These are phyloP conservation scores for Kodamaea arcana DNA, from an alignment of 1,139 yeast genomes.

Conservation along the genomic window DNA sequence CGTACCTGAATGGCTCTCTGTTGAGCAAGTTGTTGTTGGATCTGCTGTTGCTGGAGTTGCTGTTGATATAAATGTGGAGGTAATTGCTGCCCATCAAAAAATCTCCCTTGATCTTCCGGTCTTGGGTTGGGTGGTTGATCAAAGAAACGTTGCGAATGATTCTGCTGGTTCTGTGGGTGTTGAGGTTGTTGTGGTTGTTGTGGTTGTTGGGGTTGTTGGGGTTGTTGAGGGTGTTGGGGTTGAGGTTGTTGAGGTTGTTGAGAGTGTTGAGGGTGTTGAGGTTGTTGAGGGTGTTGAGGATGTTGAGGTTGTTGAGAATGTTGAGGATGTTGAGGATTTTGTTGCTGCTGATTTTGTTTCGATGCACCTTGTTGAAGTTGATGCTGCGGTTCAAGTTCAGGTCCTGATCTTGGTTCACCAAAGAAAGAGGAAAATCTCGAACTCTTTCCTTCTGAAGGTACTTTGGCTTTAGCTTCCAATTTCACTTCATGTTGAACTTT, in stretches of 20 bases:
- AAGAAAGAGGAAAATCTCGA: constrained; percentile 50
- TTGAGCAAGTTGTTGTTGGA: constrained; percentile 1
- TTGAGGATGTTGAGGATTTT: constrained; percentile 4
- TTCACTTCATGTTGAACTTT: too few relatives aligned
- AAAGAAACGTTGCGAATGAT: background rate
- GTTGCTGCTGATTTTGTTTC: constrained; percentile 2
- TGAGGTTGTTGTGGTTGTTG: background rate
- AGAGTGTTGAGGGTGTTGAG: constrained; percentile 2
- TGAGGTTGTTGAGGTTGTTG: background rate
- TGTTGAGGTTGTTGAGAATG: constrained; percentile 6
- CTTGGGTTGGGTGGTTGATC: background rate
- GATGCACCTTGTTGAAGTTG: constrained; percentile 1
- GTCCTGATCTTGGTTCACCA: constrained; percentile 16
- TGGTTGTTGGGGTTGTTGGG: constrained; percentile 1
- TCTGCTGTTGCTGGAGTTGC: constrained; percentile 1
- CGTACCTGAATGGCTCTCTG: constrained; percentile 5
- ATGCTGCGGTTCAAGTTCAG: constrained; percentile 1
- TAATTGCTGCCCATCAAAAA: constrained; percentile 1
- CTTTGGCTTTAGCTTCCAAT: constrained; percentile 1
- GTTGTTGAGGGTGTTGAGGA: constrained; percentile 4
- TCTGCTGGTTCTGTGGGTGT: background rate
- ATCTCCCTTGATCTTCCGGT: background rate
- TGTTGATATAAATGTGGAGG: constrained; percentile 1
- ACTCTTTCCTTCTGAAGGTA: constrained; percentile 22
- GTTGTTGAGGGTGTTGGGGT: background rate